Evolutionary conservation across 2,329 filamentous ascomycete genomes (phyloP), one percentile per base, ranked within the genome.

Genomic region (Fusarium longipes): DNA sequence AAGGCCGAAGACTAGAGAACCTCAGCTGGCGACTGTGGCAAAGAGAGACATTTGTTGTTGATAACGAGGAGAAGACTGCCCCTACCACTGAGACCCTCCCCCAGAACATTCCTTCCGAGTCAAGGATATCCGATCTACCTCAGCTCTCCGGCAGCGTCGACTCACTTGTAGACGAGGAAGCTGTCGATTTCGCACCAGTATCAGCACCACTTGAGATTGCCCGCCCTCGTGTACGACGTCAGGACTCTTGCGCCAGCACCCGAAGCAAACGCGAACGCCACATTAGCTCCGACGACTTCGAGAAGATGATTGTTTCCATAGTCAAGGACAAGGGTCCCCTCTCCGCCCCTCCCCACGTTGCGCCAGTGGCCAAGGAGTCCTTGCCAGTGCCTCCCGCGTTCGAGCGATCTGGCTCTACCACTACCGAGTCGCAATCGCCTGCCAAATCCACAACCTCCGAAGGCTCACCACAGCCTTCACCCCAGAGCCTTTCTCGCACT

Each of bases 21-120:
- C 84, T 99, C 67, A 96, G 92, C 77, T 98, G 96, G 96, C 86
- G 96, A 73, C 82, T 98, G 64, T 98, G 94, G 95, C 96, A 93
- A 74, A 87, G 93, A 74, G 94, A 98, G 77, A 73, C 71, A 42
- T 77, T 79, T 68, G 76, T 80, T 12, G 93, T 97, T 73, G 97
- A 94, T 80, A 94, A 91, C 79, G 90, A 85, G 60, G 83, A 85
- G 71, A 82, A 84, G 72, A 71, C 77, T 72, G 77, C 82, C 68
- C 78, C 78, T 72, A 77, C 82, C 67, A 78, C 78, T 70, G 77
- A 82, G 67, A 80, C 83, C 71, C 73, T 83, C 62, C 81, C 87
- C 69, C 81, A 82, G 68, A 78, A 83, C 56, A 86, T 88, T 52
- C 81, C 81, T 47, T 74, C 76, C 43, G 77, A 79, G 47, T 74